Conservation (phyloP, 2,329 filamentous ascomycete species). For the Thielaviopsis populi region DNA sequence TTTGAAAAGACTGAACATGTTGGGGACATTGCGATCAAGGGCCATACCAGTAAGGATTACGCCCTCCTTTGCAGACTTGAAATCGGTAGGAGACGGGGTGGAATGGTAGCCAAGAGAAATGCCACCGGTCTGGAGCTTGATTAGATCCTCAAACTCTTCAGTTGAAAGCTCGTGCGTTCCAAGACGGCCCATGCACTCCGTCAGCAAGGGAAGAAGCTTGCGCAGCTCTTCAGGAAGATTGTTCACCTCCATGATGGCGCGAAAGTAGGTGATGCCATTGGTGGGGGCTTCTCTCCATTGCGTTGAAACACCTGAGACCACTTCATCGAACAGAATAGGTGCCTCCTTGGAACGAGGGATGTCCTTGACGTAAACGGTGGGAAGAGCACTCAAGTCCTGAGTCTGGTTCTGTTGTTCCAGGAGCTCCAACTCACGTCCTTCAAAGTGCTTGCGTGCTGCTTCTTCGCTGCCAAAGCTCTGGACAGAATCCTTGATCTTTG, state of each 20-base stretch:
- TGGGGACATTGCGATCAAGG: conserved; percentile 74
- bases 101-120: conserved; percentile 73
- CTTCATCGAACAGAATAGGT: conserved; percentile 45
- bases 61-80: conserved; percentile 60
- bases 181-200: conserved; percentile 81
- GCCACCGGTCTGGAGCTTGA: conserved; percentile 91
- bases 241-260: conserved; percentile 66
- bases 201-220: conserved; percentile 74
- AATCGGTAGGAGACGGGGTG: conserved; percentile 60
- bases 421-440: conserved; percentile 64
- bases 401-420: conserved; percentile 70
- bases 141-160: conserved; percentile 88
- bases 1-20: conserved; percentile 76
- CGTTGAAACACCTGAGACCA: conserved; percentile 49
- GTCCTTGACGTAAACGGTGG: conserved; percentile 75
- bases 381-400: conserved; percentile 74
- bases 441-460: conserved; percentile 55
- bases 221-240: conserved; percentile 73
- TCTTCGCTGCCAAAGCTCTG: conserved; percentile 54
- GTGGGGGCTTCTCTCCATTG: conserved; percentile 90
- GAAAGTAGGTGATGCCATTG: conserved; percentile 92
- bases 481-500: conserved; percentile 57
- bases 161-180: conserved; percentile 78
- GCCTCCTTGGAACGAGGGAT: conserved; percentile 65
- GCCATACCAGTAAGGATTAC: conserved; percentile 75